Conservation (phyloP, 768 basidiomycete species). For the Piloderma croceum region DNA sequence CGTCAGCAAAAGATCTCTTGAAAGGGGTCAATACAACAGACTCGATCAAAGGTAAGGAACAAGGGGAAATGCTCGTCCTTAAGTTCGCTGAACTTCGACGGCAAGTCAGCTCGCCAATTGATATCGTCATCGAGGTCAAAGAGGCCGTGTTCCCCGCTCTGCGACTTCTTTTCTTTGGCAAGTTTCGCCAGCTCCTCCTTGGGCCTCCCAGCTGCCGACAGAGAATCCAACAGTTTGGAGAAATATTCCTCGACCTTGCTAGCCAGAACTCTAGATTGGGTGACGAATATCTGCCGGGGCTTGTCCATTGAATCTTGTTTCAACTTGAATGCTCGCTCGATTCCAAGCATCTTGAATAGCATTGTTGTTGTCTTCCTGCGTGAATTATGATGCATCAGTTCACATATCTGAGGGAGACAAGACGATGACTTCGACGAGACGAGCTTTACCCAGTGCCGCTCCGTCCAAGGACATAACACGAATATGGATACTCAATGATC, state of each 20-base stretch:
- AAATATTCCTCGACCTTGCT: slow-evolving; percentile 71
- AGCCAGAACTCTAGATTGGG: slow-evolving; percentile 63
- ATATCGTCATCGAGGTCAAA: slow-evolving; percentile 39
- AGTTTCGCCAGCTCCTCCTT: slow-evolving; percentile 33
- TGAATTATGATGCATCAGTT: not conserved
- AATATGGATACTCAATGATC: slow-evolving; percentile 56
- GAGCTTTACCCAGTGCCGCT: slow-evolving; percentile 79
- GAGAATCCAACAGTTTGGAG: slow-evolving; percentile 41
- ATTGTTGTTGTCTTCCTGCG: slow-evolving; percentile 70
- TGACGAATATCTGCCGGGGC: slow-evolving; percentile 67
- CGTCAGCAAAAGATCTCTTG: no score
- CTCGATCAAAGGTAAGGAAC: slow-evolving; percentile 62
- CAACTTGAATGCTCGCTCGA: slow-evolving; percentile 50
- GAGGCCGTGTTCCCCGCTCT: no score
- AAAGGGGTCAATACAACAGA: slow-evolving; percentile 28
- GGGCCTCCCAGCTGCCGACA: slow-evolving; percentile 31
- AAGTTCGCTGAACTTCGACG: slow-evolving; percentile 49
- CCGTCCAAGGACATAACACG: slow-evolving; percentile 63
- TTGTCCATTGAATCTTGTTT: slow-evolving; percentile 30
- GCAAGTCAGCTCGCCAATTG: slow-evolving; percentile 40
- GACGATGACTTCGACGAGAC: no score
- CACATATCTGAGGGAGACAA: no score
- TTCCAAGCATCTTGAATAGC: slow-evolving; percentile 68
- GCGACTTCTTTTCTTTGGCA: slow-evolving; percentile 3
- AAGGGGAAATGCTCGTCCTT: slow-evolving; percentile 61